These are phyloP conservation scores for Hemileia vastatrix DNA, from an alignment of 1,284 basidiomycete genomes.

Conservation along the genomic window DNA sequence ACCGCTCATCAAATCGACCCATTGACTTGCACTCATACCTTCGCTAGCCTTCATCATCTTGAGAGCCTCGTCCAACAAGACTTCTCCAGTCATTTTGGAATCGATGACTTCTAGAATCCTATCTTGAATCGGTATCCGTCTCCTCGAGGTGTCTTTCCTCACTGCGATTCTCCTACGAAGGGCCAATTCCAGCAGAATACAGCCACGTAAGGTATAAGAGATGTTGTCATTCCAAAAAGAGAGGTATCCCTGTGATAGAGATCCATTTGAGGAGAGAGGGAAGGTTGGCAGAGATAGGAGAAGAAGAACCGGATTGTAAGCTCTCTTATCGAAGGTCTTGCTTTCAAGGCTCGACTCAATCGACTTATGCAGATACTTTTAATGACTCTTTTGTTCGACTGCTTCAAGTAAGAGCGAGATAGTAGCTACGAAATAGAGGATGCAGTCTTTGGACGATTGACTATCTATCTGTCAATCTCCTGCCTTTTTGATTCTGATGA, in stretches of 20 bases:
- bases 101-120: conserved; percentile 37
- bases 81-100: conserved; percentile 38
- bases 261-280: not conserved
- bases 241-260: conserved; percentile 35
- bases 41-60: conserved; percentile 38
- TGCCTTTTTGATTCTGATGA: no score
- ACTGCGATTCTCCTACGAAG: conserved; percentile 36
- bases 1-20: conserved; percentile 42
- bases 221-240: conserved; percentile 45
- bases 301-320: not conserved
- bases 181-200: conserved; percentile 41
- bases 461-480: no score
- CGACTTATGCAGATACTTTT: no score
- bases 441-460: no score
- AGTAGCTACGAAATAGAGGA: no score
- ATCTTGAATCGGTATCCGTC: no score
- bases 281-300: not conserved
- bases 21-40: conserved; percentile 35
- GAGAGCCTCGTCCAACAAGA: conserved; percentile 40
- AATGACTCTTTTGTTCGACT: no score
- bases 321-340: not conserved
- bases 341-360: no score
- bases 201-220: conserved; percentile 40
- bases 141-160: conserved; percentile 30
- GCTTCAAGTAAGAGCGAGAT: not conserved